Conservation (phyloP, 2,329 filamentous ascomycete genomes). For the Colletotrichum karsti region DNA sequence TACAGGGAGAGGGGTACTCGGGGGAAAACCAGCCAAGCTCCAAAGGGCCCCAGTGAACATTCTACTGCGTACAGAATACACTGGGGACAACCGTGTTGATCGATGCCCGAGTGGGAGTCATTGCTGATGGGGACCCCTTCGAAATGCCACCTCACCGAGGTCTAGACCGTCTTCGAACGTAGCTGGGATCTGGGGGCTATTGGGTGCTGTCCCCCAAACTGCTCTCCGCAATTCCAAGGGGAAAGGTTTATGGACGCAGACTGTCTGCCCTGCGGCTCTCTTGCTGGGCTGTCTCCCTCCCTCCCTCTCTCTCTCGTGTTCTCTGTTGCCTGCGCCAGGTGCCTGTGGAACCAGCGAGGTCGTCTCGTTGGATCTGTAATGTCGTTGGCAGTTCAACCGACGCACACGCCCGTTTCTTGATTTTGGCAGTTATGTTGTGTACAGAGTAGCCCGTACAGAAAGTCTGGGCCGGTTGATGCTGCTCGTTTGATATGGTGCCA, state of each 20-base stretch:
- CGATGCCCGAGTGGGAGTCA: neutral
- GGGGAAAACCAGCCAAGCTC: neutral
- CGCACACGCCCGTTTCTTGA: neutral
- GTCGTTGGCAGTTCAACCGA: slow-evolving; percentile 18
- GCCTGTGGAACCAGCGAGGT: neutral
- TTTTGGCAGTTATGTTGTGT: neutral
- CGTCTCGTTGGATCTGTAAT: neutral
- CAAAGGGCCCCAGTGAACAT: neutral
- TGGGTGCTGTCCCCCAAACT: neutral
- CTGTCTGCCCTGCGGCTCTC: neutral
- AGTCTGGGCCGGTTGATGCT: neutral
- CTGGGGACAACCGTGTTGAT: slow-evolving; percentile 17
- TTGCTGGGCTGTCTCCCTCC: neutral
- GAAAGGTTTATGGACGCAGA: neutral
- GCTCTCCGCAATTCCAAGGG: slow-evolving; percentile 2
- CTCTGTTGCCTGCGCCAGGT: neutral
- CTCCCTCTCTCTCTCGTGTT: neutral
- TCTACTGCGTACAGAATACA: too few relatives aligned
- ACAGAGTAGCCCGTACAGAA: neutral
- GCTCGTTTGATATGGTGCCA: neutral
- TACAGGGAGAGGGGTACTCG: slow-evolving; percentile 16
- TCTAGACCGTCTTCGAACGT: slow-evolving; percentile 18
- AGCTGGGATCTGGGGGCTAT: neutral
- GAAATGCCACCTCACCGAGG: slow-evolving; percentile 11
- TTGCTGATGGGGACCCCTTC: neutral